These are phyloP conservation scores for Penicillium rolfsii DNA, from an alignment of 2,329 filamentous ascomycete species.

Conservation along the genomic window DNA sequence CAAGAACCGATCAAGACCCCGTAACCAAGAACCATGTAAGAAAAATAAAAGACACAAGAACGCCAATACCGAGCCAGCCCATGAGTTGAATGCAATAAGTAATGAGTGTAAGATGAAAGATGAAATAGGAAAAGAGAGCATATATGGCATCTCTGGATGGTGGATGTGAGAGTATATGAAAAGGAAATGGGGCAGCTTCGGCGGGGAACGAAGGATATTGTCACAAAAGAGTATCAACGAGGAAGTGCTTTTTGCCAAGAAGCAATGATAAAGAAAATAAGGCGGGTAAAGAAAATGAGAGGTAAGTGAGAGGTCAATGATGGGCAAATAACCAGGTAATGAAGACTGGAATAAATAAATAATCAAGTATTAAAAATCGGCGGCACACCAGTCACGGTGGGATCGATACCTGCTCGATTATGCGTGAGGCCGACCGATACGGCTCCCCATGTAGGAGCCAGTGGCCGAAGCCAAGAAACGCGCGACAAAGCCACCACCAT, in stretches of 20 bases:
- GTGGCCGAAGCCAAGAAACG: constrained; percentile 49
- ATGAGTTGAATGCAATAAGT: constrained; percentile 3
- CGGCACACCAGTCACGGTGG: constrained; percentile 15
- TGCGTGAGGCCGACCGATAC: constrained; percentile 38
- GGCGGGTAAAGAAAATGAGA: constrained; percentile 9
- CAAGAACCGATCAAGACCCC: not conserved
- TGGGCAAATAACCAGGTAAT: not conserved
- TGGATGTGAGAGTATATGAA: constrained; percentile 2
- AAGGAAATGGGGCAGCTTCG: not conserved
- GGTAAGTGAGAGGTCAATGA: constrained; percentile 5
- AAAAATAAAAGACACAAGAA: constrained; percentile 3
- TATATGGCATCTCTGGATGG: constrained; percentile 2
- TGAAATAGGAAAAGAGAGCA: not conserved
- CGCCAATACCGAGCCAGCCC: constrained; percentile 4
- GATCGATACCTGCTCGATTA: constrained; percentile 31
- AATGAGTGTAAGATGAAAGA: constrained; percentile 9
- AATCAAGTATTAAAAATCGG: not conserved
- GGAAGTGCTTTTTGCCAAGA: constrained; percentile 24
- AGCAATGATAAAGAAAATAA: constrained; percentile 19
- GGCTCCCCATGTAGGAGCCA: constrained; percentile 46
- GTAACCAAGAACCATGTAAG: not conserved
- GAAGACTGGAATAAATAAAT: not conserved
- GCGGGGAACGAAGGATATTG: constrained; percentile 24
- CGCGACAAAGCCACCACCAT: constrained; percentile 46
- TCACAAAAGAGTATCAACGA: constrained; percentile 22